Evolutionary conservation across 2,329 filamentous ascomycete genomes (phyloP).

Genomic region (Fusarium equiseti): DNA sequence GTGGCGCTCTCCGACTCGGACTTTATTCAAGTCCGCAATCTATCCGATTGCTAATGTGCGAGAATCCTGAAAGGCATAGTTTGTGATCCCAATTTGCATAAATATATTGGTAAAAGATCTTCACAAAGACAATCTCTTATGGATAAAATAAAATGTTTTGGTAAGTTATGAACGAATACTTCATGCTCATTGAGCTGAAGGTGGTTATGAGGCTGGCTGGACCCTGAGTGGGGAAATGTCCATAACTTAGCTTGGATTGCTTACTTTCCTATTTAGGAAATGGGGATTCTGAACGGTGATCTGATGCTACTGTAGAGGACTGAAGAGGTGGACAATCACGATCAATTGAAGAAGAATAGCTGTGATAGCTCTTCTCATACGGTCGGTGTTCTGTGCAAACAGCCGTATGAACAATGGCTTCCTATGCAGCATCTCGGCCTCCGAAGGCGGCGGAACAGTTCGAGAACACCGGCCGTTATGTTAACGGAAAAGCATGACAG

Average conservation of each 20-base stretch:
- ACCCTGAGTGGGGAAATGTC: background rate
- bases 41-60: background rate
- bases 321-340: too few species aligned
- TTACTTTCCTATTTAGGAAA: background rate
- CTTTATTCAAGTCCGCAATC: conserved; percentile 16
- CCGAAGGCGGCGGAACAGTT: background rate
- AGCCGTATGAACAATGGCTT: too few species aligned
- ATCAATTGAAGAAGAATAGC: background rate
- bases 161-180: background rate
- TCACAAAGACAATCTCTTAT: too few species aligned
- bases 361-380: background rate
- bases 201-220: background rate
- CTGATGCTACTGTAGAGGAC: background rate
- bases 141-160: too few species aligned
- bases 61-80: conserved; percentile 3
- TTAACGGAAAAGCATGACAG: rapidly evolving
- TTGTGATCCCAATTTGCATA: background rate
- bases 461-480: background rate
- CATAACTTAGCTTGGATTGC: background rate
- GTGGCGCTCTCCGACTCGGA: conserved; percentile 22
- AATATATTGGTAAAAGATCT: background rate
- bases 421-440: background rate
- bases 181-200: background rate
- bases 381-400: too few species aligned
- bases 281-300: background rate